Base-by-base conservation (phyloP, 148 eudicot species). In the Fallopia convolvulus region DNA sequence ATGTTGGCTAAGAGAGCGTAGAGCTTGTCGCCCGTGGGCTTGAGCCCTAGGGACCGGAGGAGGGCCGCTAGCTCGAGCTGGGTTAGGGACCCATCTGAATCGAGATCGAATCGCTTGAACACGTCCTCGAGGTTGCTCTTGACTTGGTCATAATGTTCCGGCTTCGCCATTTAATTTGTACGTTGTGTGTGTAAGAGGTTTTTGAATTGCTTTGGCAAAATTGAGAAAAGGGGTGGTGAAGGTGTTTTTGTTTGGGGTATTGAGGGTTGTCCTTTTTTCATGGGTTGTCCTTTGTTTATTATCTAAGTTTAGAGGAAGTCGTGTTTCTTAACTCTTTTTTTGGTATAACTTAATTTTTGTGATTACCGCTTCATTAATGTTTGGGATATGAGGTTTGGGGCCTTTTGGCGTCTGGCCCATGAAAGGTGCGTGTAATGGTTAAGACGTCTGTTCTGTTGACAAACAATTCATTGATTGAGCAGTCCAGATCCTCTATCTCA, bases 31-130 rank as follows among this genome's bases (percentile, higher is more conserved):
- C 92, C 91, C 6, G 83, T 60, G 39, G 89, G 88, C 70, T 85
- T 89, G 33, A 89, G 79, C 41, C 96, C 93, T 8, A 88, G 80
- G 55, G 96, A 89, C 30, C 96, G 82, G 52, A 91, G 79, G 30
- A 89, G 80, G 41, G 96, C 96, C 8, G 91, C 91, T 65, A 91
- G 85, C 76, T 91, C 91, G 5, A 91, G 86, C 8, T 88, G 91
- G 0, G 96, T 91, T 71, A 91, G 83, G 85, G 90, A 86, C 6
- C 96, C 96, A 40, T 91, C 93, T 8, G 81, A 72, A 80, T 91
- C 89, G 83, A 89, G 82, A 80, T 91, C 93, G 87, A 91, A 91
- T 0, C 91, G 84, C 20, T 80, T 78, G 87, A 91, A 91, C 56
- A 91, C 89, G 77, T 49, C 82, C 79, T 77, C 11, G 78, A 77